phyloP scores from a whole-genome alignment of 495 filamentous ascomycete species.

The Penicillium mononematosum region DNA sequence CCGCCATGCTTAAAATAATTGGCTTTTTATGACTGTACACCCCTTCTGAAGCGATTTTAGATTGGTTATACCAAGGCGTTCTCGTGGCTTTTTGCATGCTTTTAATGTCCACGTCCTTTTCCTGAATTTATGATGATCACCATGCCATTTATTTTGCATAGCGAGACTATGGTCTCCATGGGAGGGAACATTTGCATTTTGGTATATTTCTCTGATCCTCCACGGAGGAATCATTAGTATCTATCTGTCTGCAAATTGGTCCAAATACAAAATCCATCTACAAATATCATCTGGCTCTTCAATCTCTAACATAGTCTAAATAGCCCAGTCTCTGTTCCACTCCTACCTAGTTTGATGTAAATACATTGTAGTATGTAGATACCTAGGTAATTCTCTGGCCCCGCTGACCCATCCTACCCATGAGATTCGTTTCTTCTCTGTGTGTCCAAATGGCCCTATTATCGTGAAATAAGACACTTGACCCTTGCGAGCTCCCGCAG shows the following conservation, averaged over 20 bases:
- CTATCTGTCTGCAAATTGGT: neutral
- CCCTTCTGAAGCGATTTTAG: conserved; percentile 24
- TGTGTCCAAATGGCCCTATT: no score
- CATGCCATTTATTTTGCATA: conserved; percentile 5
- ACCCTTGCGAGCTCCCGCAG: neutral
- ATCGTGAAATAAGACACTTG: no score
- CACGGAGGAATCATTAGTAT: conserved; percentile 4
- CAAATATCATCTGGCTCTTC: neutral
- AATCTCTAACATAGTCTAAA: neutral
- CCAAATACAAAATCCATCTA: neutral
- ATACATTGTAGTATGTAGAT: neutral
- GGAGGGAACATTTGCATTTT: conserved; percentile 1
- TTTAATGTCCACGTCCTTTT: conserved; percentile 13
- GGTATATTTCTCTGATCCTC: conserved; percentile 1
- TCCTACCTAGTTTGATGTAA: neutral
- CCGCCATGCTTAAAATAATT: conserved; percentile 39
- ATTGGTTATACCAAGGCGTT: conserved; percentile 31
- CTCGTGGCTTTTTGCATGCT: conserved; percentile 11
- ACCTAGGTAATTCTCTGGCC: no score
- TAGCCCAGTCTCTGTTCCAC: neutral
- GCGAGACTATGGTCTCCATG: neutral
- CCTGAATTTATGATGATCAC: conserved; percentile 17
- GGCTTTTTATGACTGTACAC: conserved; percentile 10
- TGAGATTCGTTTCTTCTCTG: no score
- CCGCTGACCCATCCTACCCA: neutral